Percentiles rank a stretch among this genome's conserved stretches.
These are phyloP conservation scores for Gossypium armourianum DNA, from an alignment of 441 rosid genomes.

Conservation along the genomic window DNA sequence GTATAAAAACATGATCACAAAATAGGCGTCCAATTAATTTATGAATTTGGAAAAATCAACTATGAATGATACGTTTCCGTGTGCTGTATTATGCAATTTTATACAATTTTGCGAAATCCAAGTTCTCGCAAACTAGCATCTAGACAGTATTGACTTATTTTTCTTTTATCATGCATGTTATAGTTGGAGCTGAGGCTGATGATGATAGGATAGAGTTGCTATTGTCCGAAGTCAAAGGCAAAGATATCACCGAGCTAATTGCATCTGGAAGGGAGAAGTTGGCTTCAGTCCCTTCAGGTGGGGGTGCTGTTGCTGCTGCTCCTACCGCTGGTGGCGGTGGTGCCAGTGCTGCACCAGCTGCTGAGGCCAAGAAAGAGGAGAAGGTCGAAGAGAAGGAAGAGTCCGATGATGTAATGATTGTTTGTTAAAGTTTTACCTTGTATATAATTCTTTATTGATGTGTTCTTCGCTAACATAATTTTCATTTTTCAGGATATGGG, in stretches of 20 bases:
- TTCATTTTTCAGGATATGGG: slow-evolving; percentile 45
- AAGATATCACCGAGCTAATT: slow-evolving; percentile 59
- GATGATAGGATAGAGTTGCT: slow-evolving; percentile 55
- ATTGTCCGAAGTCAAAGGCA: slow-evolving; percentile 48
- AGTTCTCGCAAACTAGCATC: not conserved
- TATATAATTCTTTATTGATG: not conserved
- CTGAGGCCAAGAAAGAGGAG: slow-evolving; percentile 61
- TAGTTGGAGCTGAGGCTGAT: slow-evolving; percentile 79
- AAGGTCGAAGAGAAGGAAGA: slow-evolving; percentile 74
- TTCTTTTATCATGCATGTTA: not conserved
- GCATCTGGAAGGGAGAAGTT: slow-evolving; percentile 73
- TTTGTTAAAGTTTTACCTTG: not conserved
- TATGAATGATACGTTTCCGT: not conserved
- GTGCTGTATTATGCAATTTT: not conserved
- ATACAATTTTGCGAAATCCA: not conserved
- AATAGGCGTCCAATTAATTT: not conserved
- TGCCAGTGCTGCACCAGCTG: slow-evolving; percentile 33
- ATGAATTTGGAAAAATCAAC: not conserved
- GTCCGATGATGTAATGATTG: slow-evolving; percentile 56
- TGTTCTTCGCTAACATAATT: not conserved
- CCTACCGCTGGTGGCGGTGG: slow-evolving; percentile 30
- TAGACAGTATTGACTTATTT: not conserved
- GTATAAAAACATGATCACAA: not conserved
- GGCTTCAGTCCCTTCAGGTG: slow-evolving; percentile 77
- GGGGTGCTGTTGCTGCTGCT: slow-evolving; percentile 47